Base-by-base conservation (phyloP, 805 yeast species). In the Cyberlindnera suaveolens region DNA sequence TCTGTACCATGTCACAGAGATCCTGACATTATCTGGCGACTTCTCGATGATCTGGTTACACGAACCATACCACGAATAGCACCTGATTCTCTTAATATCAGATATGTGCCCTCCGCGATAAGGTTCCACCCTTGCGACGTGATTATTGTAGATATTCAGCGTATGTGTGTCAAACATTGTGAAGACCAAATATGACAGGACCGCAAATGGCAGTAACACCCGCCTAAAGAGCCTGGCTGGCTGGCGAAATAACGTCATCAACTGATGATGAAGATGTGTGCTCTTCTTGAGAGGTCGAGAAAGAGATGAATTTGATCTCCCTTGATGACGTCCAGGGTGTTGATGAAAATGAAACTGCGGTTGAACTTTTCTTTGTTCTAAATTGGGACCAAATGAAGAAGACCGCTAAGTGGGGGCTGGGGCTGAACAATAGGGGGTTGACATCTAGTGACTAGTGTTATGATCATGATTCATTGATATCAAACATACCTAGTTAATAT, bases 101-200 rank as follows among this genome's bases (percentile, higher is more conserved):
- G 56, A 62, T 20, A 63, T 53, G 14, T 47, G 43, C 14, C 66
- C 67, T 2, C 64, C 65, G 0, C 29, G 36, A 49, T 61, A 63
- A 5, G 58, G 59, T 4, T 38, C n/a, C 4, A 41, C 43, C 30
- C 44, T 47, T 1, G 38, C 26, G 15, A 51, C 40, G 34, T 45
- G 42, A 45, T 49, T 52, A 36, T 45, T 46, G 43, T 45, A 40
- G 36, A 51, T 38, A 50, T 54, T 54, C 15, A 51, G 36, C 7
- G 57, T 42, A 40, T 54, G 57, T 9, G 54, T 46, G 39, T 44
- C 48, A 33, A 53, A 47, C 31, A 46, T 46, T 1, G 51, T 30
- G 23, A 42, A 36, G 19, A 39, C n/a, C 8, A 54, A 7, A 42
- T 46, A 56, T 4, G 33, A 9, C 18, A 53, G 32, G 1, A 40